These are phyloP conservation scores for Pestalotiopsis sp. DNA, from an alignment of 2,329 filamentous ascomycete species.

Conservation along the genomic window DNA sequence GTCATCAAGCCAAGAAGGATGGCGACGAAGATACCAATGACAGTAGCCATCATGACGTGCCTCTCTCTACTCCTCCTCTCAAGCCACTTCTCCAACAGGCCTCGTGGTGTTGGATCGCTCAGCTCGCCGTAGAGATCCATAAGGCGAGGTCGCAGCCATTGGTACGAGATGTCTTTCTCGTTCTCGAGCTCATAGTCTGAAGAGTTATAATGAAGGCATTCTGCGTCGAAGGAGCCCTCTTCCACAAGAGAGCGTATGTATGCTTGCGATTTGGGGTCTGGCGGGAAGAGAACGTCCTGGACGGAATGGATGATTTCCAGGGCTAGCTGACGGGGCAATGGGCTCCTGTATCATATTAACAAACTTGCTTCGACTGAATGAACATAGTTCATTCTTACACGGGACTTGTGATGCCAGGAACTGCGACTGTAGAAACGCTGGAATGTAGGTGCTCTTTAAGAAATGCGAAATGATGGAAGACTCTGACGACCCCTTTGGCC, in stretches of 20 bases:
- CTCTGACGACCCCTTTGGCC: background rate
- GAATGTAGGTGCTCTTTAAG: background rate
- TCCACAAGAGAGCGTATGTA: background rate
- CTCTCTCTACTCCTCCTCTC: conserved; percentile 1
- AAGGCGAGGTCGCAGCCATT: background rate
- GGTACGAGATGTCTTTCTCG: background rate
- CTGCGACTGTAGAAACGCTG: background rate
- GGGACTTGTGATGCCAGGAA: too few species aligned
- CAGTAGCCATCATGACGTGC: conserved; percentile 1
- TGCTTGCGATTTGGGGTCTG: background rate
- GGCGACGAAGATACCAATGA: background rate
- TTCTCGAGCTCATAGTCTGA: background rate
- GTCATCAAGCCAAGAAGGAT: background rate
- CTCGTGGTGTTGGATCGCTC: background rate
- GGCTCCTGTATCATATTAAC: background rate
- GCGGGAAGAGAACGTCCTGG: background rate
- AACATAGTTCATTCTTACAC: too few species aligned
- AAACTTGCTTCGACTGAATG: too few species aligned
- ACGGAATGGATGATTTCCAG: background rate
- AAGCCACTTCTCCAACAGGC: background rate
- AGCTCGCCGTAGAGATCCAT: background rate
- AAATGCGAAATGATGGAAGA: background rate
- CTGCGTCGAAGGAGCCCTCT: background rate
- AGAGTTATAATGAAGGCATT: background rate
- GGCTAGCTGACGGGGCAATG: background rate